phyloP scores from a whole-genome alignment of 208 protist genomes.

The Strigomonas culicis region DNA sequence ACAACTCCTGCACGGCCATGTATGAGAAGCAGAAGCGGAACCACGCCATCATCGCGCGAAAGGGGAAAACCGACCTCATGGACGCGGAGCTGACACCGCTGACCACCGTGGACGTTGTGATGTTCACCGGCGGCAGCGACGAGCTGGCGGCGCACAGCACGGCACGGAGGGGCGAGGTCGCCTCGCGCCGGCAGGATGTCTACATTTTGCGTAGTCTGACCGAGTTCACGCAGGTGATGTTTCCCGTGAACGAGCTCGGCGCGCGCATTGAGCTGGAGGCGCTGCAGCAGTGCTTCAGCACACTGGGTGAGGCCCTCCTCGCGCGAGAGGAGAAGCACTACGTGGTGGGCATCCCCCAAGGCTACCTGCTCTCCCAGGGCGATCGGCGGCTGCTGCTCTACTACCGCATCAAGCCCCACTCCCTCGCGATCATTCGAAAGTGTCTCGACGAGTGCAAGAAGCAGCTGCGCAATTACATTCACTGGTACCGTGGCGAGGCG shows the following conservation, averaged over 20 bases:
- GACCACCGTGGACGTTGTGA: conserved; percentile 29
- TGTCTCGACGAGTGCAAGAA: conserved; percentile 8
- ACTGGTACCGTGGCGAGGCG: conserved; percentile 13
- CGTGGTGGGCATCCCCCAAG: conserved; percentile 28
- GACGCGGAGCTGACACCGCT: conserved; percentile 16
- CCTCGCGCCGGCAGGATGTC: conserved; percentile 5
- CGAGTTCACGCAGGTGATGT: conserved; percentile 19
- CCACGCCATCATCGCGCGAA: conserved; percentile 14
- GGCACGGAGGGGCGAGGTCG: neutral
- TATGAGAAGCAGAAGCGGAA: conserved; percentile 16
- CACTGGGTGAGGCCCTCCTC: conserved; percentile 20
- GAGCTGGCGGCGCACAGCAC: conserved; percentile 7
- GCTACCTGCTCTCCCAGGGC: conserved; percentile 18
- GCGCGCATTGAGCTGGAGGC: conserved; percentile 32
- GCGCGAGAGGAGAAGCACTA: conserved; percentile 10
- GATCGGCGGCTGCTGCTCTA: conserved; percentile 27
- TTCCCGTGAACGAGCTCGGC: conserved; percentile 25
- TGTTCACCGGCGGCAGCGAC: conserved; percentile 20
- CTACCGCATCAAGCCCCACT: conserved; percentile 19
- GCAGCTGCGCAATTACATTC: conserved; percentile 14
- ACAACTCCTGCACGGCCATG: conserved; percentile 14
- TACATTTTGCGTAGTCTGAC: conserved; percentile 24
- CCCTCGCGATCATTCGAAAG: conserved; percentile 15
- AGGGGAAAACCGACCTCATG: conserved; percentile 10
- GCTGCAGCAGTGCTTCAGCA: conserved; percentile 25